Conservation (phyloP, 371 early-diverging fungal genomes). For the Lichtheimia ramosa region DNA sequence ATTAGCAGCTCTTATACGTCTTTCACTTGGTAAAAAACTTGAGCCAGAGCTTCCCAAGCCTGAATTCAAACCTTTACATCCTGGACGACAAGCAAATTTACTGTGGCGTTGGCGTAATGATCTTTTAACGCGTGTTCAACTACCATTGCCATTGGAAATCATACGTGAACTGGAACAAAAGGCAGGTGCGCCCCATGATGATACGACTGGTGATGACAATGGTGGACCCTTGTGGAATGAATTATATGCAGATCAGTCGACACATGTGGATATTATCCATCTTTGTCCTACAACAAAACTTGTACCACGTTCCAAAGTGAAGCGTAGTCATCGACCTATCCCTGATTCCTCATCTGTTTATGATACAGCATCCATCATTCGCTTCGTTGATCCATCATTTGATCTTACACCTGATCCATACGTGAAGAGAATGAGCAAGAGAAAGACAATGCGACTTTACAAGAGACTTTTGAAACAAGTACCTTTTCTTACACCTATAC, state of each 20-base stretch:
- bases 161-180: constrained; percentile 38
- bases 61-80: constrained; percentile 43
- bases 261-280: constrained; percentile 17
- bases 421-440: not conserved
- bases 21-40: constrained; percentile 19
- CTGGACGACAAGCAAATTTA: constrained; percentile 41
- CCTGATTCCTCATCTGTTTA: constrained; percentile 23
- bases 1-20: constrained; percentile 17
- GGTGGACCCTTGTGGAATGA: constrained; percentile 39
- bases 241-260: constrained; percentile 19
- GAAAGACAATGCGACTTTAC: constrained; percentile 30
- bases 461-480: constrained; percentile 21
- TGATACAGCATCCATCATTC: constrained; percentile 11
- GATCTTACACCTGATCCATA: not conserved
- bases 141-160: constrained; percentile 42
- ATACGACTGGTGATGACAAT: not conserved
- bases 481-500: constrained; percentile 23
- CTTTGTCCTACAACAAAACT: constrained; percentile 14
- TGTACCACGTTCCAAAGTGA: constrained; percentile 4
- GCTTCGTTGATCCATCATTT: constrained; percentile 12
- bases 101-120: constrained; percentile 41
- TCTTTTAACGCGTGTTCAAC: constrained; percentile 20
- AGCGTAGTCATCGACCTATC: not conserved
- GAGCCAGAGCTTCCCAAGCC: constrained; percentile 39
- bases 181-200: constrained; percentile 17